A percentile compares a stretch with the other conserved stretches of the same genome.
Conservation (phyloP, 2,329 filamentous ascomycete species). For the Claviceps cyperi region DNA sequence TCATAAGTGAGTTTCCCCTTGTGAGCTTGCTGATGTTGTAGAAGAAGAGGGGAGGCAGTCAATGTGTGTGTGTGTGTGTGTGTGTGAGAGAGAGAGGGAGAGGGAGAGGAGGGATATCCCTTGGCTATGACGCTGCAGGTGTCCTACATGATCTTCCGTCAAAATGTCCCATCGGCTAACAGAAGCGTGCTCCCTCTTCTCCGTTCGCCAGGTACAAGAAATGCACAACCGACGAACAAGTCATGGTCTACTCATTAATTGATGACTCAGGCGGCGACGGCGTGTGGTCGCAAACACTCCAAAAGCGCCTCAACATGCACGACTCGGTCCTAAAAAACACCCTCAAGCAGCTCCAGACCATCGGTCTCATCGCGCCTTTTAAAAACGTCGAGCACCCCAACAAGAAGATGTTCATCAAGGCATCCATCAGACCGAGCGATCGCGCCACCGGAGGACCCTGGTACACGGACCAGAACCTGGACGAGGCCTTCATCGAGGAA, state of each 20-base stretch:
- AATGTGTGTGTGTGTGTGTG: no score
- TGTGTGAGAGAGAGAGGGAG: no score
- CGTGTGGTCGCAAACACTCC: conserved; percentile 82
- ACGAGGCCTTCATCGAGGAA: conserved; percentile 73
- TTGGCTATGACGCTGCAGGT: no score
- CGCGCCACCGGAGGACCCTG: conserved; percentile 87
- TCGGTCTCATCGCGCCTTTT: conserved; percentile 73
- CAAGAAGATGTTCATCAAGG: conserved; percentile 93
- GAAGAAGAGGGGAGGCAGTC: not conserved
- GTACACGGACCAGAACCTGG: conserved; percentile 84
- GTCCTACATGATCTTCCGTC: no score
- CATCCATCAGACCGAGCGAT: conserved; percentile 69
- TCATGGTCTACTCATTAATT: conserved; percentile 76
- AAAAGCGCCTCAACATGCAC: conserved; percentile 67
- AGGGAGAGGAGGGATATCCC: not conserved
- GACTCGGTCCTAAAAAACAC: conserved; percentile 68
- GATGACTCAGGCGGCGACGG: conserved; percentile 74
- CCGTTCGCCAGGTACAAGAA: conserved; percentile 35
- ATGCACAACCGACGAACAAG: conserved; percentile 56
- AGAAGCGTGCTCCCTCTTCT: no score
- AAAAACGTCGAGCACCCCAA: conserved; percentile 83
- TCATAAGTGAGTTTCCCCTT: conserved; percentile 33
- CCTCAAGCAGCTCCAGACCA: conserved; percentile 70
- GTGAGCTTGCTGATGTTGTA: not conserved
- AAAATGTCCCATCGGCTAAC: not conserved